These are phyloP conservation scores for Oxyria digyna DNA, from an alignment of 148 eudicot genomes.

Conservation along the genomic window DNA sequence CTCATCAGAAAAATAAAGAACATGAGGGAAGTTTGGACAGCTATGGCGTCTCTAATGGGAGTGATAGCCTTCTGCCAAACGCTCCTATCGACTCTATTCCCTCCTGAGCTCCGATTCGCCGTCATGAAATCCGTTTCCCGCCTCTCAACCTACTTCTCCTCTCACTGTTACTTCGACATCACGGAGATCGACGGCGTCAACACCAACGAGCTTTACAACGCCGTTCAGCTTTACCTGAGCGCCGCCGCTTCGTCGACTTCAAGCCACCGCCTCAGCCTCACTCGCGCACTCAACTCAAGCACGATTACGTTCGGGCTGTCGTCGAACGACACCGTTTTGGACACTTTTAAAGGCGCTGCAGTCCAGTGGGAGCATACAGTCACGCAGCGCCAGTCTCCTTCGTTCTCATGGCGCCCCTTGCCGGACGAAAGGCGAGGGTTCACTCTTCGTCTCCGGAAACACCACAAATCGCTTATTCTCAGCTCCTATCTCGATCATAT, in stretches of 20 bases:
- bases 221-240: slow-evolving; percentile 80
- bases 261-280: slow-evolving; percentile 46
- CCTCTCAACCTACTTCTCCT: slow-evolving; percentile 43
- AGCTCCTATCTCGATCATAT: slow-evolving; percentile 53
- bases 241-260: slow-evolving; percentile 37
- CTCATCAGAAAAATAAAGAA: background rate
- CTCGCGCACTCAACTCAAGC: slow-evolving; percentile 63
- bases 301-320: slow-evolving; percentile 64
- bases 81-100: slow-evolving; percentile 51
- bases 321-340: slow-evolving; percentile 61
- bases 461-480: slow-evolving; percentile 24
- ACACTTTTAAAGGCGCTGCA: slow-evolving; percentile 28
- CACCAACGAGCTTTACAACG: slow-evolving; percentile 92
- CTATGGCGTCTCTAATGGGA: slow-evolving; percentile 83
- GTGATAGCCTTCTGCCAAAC: slow-evolving; percentile 70
- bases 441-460: slow-evolving; percentile 45
- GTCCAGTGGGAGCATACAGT: slow-evolving; percentile 85
- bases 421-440: slow-evolving; percentile 86
- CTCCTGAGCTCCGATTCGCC: slow-evolving; percentile 67
- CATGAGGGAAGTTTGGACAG: slow-evolving; percentile 81
- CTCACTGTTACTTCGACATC: slow-evolving; percentile 80
- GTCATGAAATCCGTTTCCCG: slow-evolving; percentile 34
- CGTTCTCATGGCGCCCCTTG: slow-evolving; percentile 80
- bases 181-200: slow-evolving; percentile 94
- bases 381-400: slow-evolving; percentile 40